Conservation (phyloP, 805 yeast genomes). For the Candida taoyuanica region DNA sequence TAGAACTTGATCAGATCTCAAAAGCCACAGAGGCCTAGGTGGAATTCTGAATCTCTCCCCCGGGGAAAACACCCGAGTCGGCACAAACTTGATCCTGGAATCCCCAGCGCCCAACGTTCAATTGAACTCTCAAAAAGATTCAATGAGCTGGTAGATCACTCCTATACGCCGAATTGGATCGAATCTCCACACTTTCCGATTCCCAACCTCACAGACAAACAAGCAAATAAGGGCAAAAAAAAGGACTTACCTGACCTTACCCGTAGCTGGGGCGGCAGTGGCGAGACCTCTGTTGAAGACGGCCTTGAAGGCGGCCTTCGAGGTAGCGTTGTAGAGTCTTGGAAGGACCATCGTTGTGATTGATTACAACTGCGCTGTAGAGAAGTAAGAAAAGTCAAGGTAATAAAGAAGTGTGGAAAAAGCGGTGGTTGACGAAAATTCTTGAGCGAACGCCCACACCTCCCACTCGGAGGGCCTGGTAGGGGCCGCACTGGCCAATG, state of each 20-base stretch:
- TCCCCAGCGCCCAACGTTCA: no score
- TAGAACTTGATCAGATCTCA: no score
- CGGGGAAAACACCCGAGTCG: no score
- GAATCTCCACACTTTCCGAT: no score
- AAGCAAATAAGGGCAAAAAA: conserved; percentile 5
- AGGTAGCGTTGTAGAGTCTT: conserved; percentile 56
- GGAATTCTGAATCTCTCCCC: no score
- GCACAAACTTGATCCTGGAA: no score
- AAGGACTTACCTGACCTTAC: conserved; percentile 83
- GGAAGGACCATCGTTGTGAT: conserved; percentile 40
- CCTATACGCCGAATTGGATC: no score
- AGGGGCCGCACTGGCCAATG: conserved; percentile 13
- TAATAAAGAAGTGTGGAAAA: conserved; percentile 1
- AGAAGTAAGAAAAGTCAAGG: neutral
- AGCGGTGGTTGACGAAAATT: conserved; percentile 11
- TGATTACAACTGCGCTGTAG: neutral
- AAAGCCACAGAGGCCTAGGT: no score
- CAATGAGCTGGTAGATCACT: no score
- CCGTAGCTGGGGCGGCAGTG: conserved; percentile 68
- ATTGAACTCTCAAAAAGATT: no score
- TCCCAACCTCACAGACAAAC: neutral
- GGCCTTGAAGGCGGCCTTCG: conserved; percentile 85
- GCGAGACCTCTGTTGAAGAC: conserved; percentile 75
- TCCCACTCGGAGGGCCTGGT: conserved; percentile 1
- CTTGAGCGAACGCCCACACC: conserved; percentile 7